phyloP scores from a whole-genome alignment of 257 asterid species.

The Oldenlandia corymbosa region DNA sequence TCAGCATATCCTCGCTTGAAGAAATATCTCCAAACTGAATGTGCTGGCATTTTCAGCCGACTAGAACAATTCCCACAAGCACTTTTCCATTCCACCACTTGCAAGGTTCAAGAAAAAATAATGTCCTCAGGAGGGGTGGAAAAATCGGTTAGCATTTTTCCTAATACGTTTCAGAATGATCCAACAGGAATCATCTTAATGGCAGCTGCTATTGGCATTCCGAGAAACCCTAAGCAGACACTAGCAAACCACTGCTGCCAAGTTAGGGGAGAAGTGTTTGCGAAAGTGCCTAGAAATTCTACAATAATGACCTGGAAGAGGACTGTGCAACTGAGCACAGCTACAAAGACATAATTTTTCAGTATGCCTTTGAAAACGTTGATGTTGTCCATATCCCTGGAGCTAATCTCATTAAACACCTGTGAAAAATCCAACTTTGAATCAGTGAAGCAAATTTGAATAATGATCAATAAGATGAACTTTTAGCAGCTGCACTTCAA shows the following conservation, averaged over 20 bases:
- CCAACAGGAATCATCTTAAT: slow-evolving; percentile 87
- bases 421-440: slow-evolving; percentile 25
- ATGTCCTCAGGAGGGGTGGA: too few relatives aligned
- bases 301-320: slow-evolving; percentile 72
- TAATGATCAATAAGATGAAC: not conserved
- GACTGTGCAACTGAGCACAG: slow-evolving; percentile 66
- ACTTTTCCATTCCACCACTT: not conserved
- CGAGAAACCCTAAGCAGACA: slow-evolving; percentile 66
- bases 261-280: slow-evolving; percentile 76
- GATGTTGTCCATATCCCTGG: slow-evolving; percentile 90
- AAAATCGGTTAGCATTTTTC: not conserved
- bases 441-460: not conserved
- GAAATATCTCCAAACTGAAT: not conserved
- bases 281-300: slow-evolving; percentile 75
- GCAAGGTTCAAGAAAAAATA: not conserved
- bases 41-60: not conserved
- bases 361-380: slow-evolving; percentile 79
- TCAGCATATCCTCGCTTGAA: not conserved
- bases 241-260: slow-evolving; percentile 69
- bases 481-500: not conserved
- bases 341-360: slow-evolving; percentile 67
- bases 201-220: slow-evolving; percentile 95
- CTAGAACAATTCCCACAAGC: not conserved
- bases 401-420: slow-evolving; percentile 93
- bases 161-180: slow-evolving; percentile 25